These are phyloP conservation scores for Globisporangium nunn DNA, from an alignment of 352 stramenopile species.

Conservation along the genomic window DNA sequence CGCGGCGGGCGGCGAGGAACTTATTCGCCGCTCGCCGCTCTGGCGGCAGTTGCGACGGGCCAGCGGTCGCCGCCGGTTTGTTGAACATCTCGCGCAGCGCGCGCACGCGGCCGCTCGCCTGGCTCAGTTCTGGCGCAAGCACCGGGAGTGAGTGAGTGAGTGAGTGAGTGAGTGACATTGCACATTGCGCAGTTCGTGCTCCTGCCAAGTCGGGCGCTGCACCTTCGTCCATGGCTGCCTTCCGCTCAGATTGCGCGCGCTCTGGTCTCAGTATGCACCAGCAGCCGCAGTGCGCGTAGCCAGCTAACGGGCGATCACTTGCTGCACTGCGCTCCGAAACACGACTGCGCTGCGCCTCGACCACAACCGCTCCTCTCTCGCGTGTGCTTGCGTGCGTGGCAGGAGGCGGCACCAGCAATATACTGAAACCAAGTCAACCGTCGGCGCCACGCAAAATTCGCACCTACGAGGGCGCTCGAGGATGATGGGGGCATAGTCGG, in stretches of 20 bases:
- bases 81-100: slow-evolving; percentile 70
- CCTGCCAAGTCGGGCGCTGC: no score
- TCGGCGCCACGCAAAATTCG: background rate
- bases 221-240: background rate
- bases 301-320: background rate
- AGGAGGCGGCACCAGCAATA: no score
- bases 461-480: background rate
- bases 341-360: background rate
- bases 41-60: slow-evolving; percentile 4
- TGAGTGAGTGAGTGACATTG: background rate
- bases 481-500: background rate
- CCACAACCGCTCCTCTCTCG: background rate
- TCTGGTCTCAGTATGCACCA: no score
- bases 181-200: no score
- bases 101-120: slow-evolving; percentile 39
- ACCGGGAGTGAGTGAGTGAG: no score
- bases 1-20: slow-evolving; percentile 17
- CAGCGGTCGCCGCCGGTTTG: slow-evolving; percentile 23
- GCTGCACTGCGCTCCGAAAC: background rate
- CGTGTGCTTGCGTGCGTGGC: background rate
- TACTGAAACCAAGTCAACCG: background rate
- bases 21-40: slow-evolving; percentile 4
- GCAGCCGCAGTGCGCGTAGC: no score
- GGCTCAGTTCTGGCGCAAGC: slow-evolving; percentile 1
- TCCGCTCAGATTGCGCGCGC: background rate